Evolutionary conservation across 192 early-diverging fungal genomes (phyloP).

Genomic region (Coemansia sp.): DNA sequence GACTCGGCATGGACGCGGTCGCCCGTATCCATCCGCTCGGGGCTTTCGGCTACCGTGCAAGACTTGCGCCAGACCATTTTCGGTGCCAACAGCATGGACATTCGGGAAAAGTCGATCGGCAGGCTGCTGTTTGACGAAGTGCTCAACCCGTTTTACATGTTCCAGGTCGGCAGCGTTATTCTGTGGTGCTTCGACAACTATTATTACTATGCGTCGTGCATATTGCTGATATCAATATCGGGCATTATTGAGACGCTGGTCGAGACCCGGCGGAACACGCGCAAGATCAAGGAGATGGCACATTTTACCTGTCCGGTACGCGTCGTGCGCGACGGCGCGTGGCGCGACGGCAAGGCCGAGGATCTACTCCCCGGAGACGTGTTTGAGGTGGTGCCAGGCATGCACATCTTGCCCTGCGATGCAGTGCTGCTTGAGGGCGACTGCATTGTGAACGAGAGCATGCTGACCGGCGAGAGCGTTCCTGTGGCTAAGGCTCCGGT

Average conservation of each 20-base stretch:
- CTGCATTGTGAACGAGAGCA: conserved; percentile 96
- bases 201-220: conserved; percentile 91
- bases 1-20: conserved; percentile 43
- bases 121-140: conserved; percentile 69
- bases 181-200: conserved; percentile 90
- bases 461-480: conserved; percentile 96
- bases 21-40: conserved; percentile 40
- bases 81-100: conserved; percentile 69
- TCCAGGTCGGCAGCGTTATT: conserved; percentile 70
- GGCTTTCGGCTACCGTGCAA: conserved; percentile 54
- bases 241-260: conserved; percentile 75
- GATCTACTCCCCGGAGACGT: conserved; percentile 97
- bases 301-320: conserved; percentile 76
- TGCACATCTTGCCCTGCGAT: conserved; percentile 82
- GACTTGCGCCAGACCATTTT: conserved; percentile 62
- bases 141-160: conserved; percentile 79
- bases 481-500: conserved; percentile 90
- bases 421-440: conserved; percentile 87
- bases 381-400: conserved; percentile 70
- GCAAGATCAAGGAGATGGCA: conserved; percentile 81
- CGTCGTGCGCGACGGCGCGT: conserved; percentile 61
- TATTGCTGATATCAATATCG: conserved; percentile 78
- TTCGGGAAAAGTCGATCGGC: conserved; percentile 59
- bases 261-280: conserved; percentile 67
- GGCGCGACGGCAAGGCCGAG: conserved; percentile 54